Conservation (phyloP, 2,329 filamentous ascomycete genomes). For the Coniochaeta sp. region DNA sequence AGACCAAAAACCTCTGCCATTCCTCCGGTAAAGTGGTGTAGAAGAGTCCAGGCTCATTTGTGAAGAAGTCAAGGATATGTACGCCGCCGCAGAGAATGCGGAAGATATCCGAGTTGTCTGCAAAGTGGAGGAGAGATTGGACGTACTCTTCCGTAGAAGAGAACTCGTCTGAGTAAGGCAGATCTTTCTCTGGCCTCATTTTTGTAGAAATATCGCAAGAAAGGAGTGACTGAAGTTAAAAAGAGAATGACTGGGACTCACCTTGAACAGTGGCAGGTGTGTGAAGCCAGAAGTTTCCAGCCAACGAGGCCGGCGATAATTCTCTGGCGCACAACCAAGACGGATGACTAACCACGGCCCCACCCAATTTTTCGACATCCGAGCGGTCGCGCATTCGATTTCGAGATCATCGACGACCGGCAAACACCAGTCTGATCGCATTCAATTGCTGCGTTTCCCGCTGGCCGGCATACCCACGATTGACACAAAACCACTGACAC, state of each 20-base stretch:
- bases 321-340: background rate
- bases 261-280: background rate
- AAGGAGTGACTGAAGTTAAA: background rate
- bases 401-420: background rate
- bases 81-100: slow-evolving; percentile 93
- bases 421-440: background rate
- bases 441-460: background rate
- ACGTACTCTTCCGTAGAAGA: slow-evolving; percentile 68
- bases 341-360: background rate
- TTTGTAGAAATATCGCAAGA: too few relatives aligned
- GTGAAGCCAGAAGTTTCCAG: background rate
- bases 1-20: slow-evolving; percentile 75
- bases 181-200: slow-evolving; percentile 44
- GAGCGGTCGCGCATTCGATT: background rate
- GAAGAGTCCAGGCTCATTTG: slow-evolving; percentile 76
- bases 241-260: slow-evolving; percentile 3
- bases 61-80: slow-evolving; percentile 95
- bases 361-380: background rate
- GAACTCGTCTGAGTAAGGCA: slow-evolving; percentile 69
- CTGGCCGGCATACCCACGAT: background rate
- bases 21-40: slow-evolving; percentile 65
- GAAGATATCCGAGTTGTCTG: slow-evolving; percentile 66
- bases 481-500: background rate
- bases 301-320: background rate
- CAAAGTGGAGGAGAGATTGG: slow-evolving; percentile 68